Evolutionary conservation across 495 filamentous ascomycete genomes (phyloP).

Genomic region (Lophiotrema nucula): DNA sequence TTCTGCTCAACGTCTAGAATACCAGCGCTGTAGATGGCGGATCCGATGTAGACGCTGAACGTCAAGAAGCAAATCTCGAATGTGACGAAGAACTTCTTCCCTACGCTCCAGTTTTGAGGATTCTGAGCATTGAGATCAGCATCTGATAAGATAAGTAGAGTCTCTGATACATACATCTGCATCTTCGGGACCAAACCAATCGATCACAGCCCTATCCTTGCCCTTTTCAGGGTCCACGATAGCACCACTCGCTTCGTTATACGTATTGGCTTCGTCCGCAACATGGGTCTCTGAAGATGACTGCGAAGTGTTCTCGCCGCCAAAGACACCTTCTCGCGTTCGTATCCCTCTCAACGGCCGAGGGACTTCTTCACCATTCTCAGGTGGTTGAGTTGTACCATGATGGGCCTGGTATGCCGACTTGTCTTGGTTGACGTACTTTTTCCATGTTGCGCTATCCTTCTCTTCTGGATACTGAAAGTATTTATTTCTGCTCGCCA

Average conservation of each 20-base stretch:
- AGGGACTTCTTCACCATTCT: conserved; percentile 10
- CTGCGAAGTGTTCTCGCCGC: neutral
- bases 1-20: conserved; percentile 39
- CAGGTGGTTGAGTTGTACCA: conserved; percentile 29
- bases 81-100: conserved; percentile 48
- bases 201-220: conserved; percentile 35
- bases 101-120: conserved; percentile 44
- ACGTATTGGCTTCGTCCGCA: neutral
- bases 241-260: conserved; percentile 37
- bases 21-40: conserved; percentile 48
- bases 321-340: conserved; percentile 25
- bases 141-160: neutral
- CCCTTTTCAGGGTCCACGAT: conserved; percentile 41
- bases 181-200: conserved; percentile 38
- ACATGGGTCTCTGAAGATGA: conserved; percentile 1
- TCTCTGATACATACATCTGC: conserved; percentile 33
- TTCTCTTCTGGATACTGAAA: conserved; percentile 40
- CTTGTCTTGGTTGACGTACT: conserved; percentile 40
- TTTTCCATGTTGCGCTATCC: conserved; percentile 37
- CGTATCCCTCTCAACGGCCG: conserved; percentile 18
- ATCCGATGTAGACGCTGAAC: conserved; percentile 50
- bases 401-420: conserved; percentile 38
- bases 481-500: conserved; percentile 31
- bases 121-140: conserved; percentile 28
- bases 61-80: conserved; percentile 49